Base-by-base conservation (phyloP, 2,329 filamentous ascomycete genomes). In the Colletotrichum aenigma region DNA sequence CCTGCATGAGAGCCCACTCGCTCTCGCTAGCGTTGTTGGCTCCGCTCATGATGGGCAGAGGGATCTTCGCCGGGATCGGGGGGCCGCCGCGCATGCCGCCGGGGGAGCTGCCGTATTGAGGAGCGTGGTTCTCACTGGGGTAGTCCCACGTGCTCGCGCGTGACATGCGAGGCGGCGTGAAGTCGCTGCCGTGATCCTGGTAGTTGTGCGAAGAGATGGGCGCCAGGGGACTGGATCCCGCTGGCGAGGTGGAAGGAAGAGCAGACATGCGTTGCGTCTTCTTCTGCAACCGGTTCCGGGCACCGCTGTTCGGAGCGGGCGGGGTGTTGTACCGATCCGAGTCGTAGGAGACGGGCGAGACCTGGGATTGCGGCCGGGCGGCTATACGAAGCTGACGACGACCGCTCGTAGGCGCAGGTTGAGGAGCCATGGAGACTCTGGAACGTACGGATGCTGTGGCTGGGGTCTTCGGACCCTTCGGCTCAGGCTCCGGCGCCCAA, bases 401-500 rank as follows among this genome's bases (percentile, higher is more conserved):
- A 6, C 89, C 88, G 48, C 85, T 87, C 2, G 86, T 81, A 3
- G 89, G 87, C 80, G 89, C 86, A 6, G 89, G 88, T 77, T 91
- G 89, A 2, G 90, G 88, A 6, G 84, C 87, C 2, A 89, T 85
- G 4, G 88, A 84, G 8, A 88, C 86, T 36, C 91, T 86, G 12
- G 73, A 75, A 12, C 64, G 70, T 4, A 72, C 70, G n/a, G 73
- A 75, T 38, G 73, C 70, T 16, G 73, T 58, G 7, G 86, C 82
- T 28, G 81, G 75, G 66, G 81, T 77, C 58, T 78, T 81, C 30
- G 79, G 76, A 4, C 72, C 77, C 76, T 84, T 84, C 3, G 89
- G 88, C 78, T 94, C 93, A 0, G 94, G 94, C 80, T 96, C 94
- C 0, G 94, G 94, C 3, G 94, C 94, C 94, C 94, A 96, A 2